Evolutionary conservation across 768 basidiomycete genomes (phyloP), one percentile per base, ranked within the genome.

Genomic region (Rhizopogon sp.): DNA sequence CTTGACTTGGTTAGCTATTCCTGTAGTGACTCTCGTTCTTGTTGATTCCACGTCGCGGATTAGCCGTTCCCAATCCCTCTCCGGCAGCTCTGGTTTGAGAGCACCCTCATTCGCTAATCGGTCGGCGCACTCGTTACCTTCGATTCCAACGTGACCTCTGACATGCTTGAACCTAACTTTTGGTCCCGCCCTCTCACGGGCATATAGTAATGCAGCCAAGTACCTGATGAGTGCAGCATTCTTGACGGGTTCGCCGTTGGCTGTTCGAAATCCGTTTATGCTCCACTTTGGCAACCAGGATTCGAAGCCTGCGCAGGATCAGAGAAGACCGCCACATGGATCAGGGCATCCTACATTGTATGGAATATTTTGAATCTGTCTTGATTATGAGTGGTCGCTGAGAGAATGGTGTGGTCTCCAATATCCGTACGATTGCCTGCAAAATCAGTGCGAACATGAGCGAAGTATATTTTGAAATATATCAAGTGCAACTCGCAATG

Each of bases 61-160:
- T 17, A 70, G 56, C 31, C 25, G 40, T 33, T 68, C 71, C 89
- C 88, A 93, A 59, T 90, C 79, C 44, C 76, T 75, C 37, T 91
- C 88, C 5, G 64, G 62, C 1, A 72, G 55, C 16, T 42, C 55
- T 0, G 76, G 72, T 50, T 75, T 55, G 9, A 63, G 59, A 9
- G 78, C 68, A 3, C 92, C 92, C 5, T 69, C 33, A 55, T 82
- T 86, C 3, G 92, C 92, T 54, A 85, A 77, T 13, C 58, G 62
- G 66, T 98, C 95, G 3, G 95, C 95, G 42, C 81, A 85, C 52
- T 98, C 94, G 65, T 98, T 98, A 1, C 95, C 95, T 52, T 71
- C 72, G 29, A 82, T 75, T 0, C 93, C 93, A 9, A 74, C 75
- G 63, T 97, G 95, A 0, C 87, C 95, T 55, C 82, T 79, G 54